Conservation (phyloP, 2,329 filamentous ascomycete species). For the Atkinsonella hypoxylon region DNA sequence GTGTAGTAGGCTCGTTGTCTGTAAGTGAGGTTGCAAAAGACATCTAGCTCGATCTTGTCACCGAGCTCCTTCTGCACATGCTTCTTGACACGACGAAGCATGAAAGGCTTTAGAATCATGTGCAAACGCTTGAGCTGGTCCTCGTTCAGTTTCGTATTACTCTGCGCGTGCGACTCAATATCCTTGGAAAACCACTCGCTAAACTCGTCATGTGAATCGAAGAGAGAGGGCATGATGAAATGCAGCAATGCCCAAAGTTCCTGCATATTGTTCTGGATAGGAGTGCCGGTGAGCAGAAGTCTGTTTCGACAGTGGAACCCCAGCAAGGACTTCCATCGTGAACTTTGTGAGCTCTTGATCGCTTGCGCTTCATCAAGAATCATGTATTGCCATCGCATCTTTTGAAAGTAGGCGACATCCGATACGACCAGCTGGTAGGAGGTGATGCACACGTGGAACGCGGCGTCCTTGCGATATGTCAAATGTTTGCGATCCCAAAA, state of each 20-base stretch:
- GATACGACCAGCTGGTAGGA: slow-evolving; percentile 96
- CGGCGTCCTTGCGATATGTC: slow-evolving; percentile 84
- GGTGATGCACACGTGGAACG: slow-evolving; percentile 92
- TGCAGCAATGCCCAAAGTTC: slow-evolving; percentile 94
- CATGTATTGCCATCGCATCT: slow-evolving; percentile 99
- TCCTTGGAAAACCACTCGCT: slow-evolving; percentile 93
- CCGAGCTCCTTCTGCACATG: slow-evolving; percentile 98
- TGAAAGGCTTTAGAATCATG: slow-evolving; percentile 99
- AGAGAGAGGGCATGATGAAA: slow-evolving; percentile 99
- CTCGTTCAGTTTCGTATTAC: slow-evolving; percentile 98
- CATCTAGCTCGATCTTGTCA: slow-evolving; percentile 94
- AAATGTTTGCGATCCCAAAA: slow-evolving; percentile 99
- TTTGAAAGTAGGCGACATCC: slow-evolving; percentile 95
- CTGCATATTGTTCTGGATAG: slow-evolving; percentile 99
- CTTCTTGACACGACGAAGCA: slow-evolving; percentile 99
- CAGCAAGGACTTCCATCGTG: slow-evolving; percentile 89
- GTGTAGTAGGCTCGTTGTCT: slow-evolving; percentile 88
- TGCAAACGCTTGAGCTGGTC: slow-evolving; percentile 93
- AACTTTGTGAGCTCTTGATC: slow-evolving; percentile 96
- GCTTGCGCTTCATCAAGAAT: slow-evolving; percentile 97
- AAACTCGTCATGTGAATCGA: slow-evolving; percentile 87
- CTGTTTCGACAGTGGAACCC: slow-evolving; percentile 93
- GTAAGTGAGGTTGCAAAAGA: slow-evolving; percentile 95
- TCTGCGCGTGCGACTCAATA: slow-evolving; percentile 96
- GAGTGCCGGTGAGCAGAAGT: slow-evolving; percentile 85